These are phyloP conservation scores for Oryza glaberrima DNA, from an alignment of 176 grass and related monocot genomes.

Conservation along the genomic window DNA sequence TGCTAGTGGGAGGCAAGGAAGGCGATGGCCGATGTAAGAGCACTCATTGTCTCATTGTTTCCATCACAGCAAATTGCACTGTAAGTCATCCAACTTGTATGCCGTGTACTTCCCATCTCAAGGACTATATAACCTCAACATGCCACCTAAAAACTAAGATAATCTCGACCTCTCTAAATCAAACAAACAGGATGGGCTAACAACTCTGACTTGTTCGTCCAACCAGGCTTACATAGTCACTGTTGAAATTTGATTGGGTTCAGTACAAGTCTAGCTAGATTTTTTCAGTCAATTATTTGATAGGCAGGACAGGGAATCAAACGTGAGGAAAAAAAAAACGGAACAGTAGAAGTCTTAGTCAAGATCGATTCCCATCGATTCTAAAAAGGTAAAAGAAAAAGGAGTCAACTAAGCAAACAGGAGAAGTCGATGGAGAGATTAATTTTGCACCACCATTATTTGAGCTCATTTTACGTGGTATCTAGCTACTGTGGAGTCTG, in stretches of 20 bases:
- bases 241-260: neutral
- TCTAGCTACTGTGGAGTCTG: neutral
- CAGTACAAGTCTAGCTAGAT: neutral
- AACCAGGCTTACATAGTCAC: neutral
- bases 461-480: neutral
- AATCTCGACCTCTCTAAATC: neutral
- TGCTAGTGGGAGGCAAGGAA: conserved; percentile 6
- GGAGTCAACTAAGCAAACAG: conserved; percentile 13
- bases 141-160: neutral
- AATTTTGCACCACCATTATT: neutral
- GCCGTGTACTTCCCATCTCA: neutral
- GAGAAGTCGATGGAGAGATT: neutral
- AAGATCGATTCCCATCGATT: neutral
- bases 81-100: neutral
- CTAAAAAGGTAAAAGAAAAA: neutral
- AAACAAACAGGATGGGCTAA: too few species aligned
- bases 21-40: neutral
- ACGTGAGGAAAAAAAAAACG: neutral
- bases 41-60: neutral
- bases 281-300: neutral
- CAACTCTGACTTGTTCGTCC: neutral
- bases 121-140: neutral
- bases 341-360: neutral
- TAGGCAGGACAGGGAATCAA: neutral
- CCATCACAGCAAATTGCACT: neutral